Evolutionary conservation across 345 rosid species (phyloP).

Genomic region (Arabidopsis arenosa): DNA sequence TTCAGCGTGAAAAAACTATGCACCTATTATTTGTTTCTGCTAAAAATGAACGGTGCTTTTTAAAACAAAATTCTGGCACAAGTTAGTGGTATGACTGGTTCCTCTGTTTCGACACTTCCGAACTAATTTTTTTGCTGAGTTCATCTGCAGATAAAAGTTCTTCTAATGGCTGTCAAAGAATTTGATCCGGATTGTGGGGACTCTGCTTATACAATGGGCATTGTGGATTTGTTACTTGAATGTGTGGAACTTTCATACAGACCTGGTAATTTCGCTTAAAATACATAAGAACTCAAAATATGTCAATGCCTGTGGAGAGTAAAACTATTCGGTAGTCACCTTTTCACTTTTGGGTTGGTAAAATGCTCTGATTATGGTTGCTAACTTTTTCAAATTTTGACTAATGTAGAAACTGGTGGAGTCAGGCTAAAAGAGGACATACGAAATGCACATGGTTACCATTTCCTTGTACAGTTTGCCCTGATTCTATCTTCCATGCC

Average conservation of each 20-base stretch:
- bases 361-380: slow-evolving; percentile 11
- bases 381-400: slow-evolving; percentile 50
- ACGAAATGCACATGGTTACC: slow-evolving; percentile 98
- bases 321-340: slow-evolving; percentile 15
- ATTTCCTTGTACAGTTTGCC: slow-evolving; percentile 95
- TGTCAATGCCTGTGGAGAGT: slow-evolving; percentile 25
- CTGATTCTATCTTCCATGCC: slow-evolving; percentile 71
- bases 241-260: slow-evolving; percentile 93
- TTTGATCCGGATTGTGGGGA: slow-evolving; percentile 86
- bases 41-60: slow-evolving; percentile 11
- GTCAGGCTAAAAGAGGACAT: slow-evolving; percentile 89
- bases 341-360: slow-evolving; percentile 17
- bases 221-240: slow-evolving; percentile 96
- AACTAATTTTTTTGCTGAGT: slow-evolving; percentile 6
- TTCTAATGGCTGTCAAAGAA: slow-evolving; percentile 87
- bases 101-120: slow-evolving; percentile 17
- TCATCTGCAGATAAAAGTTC: slow-evolving; percentile 79
- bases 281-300: slow-evolving; percentile 11
- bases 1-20: slow-evolving; percentile 5
- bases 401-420: slow-evolving; percentile 82
- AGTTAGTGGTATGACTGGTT: slow-evolving; percentile 25
- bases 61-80: slow-evolving; percentile 1
- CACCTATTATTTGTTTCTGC: neutral
- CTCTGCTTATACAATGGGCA: slow-evolving; percentile 88
- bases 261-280: slow-evolving; percentile 63